These are phyloP conservation scores for Diaporthe ampelina DNA, from an alignment of 2,329 filamentous ascomycete genomes.

Conservation along the genomic window DNA sequence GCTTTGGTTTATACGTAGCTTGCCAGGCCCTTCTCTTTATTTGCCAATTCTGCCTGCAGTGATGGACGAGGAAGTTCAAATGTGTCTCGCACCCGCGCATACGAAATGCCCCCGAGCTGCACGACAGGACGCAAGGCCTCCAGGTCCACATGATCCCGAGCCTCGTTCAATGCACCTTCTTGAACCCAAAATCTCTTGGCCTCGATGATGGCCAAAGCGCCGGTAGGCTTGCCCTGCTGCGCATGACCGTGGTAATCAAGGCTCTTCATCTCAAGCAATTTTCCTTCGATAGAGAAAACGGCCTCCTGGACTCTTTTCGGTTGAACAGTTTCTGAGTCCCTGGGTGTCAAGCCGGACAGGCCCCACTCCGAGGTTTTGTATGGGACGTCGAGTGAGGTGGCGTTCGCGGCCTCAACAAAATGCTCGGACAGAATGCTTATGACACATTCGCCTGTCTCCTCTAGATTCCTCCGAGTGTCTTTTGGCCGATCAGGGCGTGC, in stretches of 20 bases:
- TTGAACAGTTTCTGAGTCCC: conserved; percentile 35
- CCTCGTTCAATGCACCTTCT: background rate
- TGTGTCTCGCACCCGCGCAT: background rate
- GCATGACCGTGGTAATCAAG: conserved; percentile 44
- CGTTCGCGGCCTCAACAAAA: conserved; percentile 73
- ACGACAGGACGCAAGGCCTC: conserved; percentile 11
- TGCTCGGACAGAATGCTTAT: conserved; percentile 76
- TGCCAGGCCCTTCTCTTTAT: background rate
- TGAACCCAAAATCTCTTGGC: conserved; percentile 48
- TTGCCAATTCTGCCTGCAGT: background rate
- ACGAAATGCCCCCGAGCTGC: conserved; percentile 7
- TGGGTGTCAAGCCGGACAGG: conserved; percentile 44
- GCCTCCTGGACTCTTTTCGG: conserved; percentile 48
- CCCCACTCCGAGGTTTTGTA: conserved; percentile 65
- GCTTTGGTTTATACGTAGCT: no score
- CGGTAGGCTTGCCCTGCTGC: conserved; percentile 44
- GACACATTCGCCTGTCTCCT: conserved; percentile 68
- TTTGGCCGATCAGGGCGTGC: conserved; percentile 69
- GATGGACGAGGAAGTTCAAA: conserved; percentile 9
- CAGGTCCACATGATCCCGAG: background rate
- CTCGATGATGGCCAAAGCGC: conserved; percentile 47
- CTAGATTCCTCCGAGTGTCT: conserved; percentile 70
- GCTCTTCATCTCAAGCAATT: conserved; percentile 47
- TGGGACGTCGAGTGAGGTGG: conserved; percentile 70
- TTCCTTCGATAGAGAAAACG: conserved; percentile 48